phyloP scores from a whole-genome alignment of 371 early-diverging fungal species.

The Blakeslea trispora region DNA sequence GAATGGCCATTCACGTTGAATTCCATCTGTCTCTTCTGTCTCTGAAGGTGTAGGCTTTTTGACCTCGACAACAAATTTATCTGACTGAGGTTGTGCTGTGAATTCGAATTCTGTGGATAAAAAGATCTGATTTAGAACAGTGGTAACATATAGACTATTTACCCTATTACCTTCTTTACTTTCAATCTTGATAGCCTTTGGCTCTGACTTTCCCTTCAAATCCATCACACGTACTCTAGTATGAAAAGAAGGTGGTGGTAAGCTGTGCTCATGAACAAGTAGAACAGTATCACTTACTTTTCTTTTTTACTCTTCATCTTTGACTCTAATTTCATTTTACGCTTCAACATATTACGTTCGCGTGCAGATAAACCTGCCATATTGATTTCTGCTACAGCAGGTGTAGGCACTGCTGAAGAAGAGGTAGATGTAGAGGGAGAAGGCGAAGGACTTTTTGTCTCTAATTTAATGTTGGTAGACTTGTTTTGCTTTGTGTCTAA shows the following conservation, averaged over 20 bases:
- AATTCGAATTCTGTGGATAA: constrained; percentile 64
- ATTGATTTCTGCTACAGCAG: constrained; percentile 57
- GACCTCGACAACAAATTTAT: constrained; percentile 76
- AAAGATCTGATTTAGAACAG: no score
- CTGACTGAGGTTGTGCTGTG: constrained; percentile 71
- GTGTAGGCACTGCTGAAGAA: constrained; percentile 30
- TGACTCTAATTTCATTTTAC: constrained; percentile 83
- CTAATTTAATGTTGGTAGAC: constrained; percentile 13
- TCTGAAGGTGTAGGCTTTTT: constrained; percentile 49
- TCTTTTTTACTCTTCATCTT: constrained; percentile 74
- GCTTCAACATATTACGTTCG: constrained; percentile 85
- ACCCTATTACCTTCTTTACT: constrained; percentile 50
- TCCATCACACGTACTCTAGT: constrained; percentile 53
- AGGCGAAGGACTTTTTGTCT: constrained; percentile 32
- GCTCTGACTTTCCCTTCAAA: constrained; percentile 43
- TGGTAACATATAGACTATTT: no score
- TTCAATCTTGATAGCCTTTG: constrained; percentile 51
- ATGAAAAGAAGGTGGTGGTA: no score
- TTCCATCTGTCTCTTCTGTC: constrained; percentile 25
- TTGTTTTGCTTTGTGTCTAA: constrained; percentile 36
- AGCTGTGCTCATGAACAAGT: no score
- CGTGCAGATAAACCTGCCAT: constrained; percentile 89
- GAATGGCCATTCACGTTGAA: constrained; percentile 84
- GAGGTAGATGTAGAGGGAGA: constrained; percentile 28
- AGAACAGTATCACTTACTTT: constrained; percentile 53